A percentile compares a stretch with the other conserved stretches of the same genome.
Conservation (phyloP, 495 filamentous ascomycete species). For the Penicillium malachiteum region DNA sequence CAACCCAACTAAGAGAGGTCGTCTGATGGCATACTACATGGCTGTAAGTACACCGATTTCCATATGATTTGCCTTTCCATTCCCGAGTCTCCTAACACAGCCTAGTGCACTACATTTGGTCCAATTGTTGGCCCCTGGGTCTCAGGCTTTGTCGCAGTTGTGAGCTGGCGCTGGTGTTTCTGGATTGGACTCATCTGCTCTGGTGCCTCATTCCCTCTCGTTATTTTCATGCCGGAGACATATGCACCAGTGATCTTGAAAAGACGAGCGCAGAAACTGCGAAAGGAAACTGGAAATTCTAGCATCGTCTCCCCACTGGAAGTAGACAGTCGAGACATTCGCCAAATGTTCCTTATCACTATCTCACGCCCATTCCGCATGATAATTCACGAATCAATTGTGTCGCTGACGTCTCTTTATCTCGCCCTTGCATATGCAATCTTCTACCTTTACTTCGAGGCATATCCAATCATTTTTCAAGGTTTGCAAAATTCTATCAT, state of each 20-base stretch:
- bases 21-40: constrained; percentile 70
- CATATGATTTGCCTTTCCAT: too few species aligned
- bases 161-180: constrained; percentile 64
- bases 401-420: constrained; percentile 66
- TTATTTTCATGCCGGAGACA: constrained; percentile 58
- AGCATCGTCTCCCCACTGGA: constrained; percentile 47
- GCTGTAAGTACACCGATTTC: constrained; percentile 42
- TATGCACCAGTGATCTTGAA: constrained; percentile 72
- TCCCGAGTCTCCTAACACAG: constrained; percentile 11
- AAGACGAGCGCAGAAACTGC: constrained; percentile 60
- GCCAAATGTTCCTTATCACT: constrained; percentile 42
- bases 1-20: constrained; percentile 58
- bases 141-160: constrained; percentile 58
- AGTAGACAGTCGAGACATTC: constrained; percentile 44
- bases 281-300: constrained; percentile 60
- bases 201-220: constrained; percentile 42
- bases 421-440: constrained; percentile 67
- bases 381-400: constrained; percentile 55
- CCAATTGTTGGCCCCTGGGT: constrained; percentile 64
- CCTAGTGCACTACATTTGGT: constrained; percentile 57
- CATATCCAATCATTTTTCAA: constrained; percentile 66
- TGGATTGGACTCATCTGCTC: constrained; percentile 62
- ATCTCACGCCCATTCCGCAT: constrained; percentile 49
- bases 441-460: constrained; percentile 74
- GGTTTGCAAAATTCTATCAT: constrained; percentile 15